Evolutionary conservation across 768 basidiomycete species (phyloP), one percentile per base, ranked within the genome.

Genomic region (Xerocomellus intermedius): DNA sequence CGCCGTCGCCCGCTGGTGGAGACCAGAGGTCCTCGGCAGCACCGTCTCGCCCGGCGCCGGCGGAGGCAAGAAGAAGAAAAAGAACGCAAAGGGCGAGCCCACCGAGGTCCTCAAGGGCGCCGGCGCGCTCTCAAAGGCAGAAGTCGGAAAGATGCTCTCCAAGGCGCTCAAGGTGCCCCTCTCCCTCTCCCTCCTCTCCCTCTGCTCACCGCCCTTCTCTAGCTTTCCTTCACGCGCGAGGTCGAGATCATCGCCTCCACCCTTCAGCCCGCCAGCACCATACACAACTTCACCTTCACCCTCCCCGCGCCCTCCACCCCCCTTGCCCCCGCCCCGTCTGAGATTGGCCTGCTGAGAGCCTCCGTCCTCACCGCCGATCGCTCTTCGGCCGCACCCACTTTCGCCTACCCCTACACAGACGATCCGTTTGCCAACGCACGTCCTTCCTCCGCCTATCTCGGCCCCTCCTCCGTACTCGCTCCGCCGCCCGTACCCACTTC

Each of bases 161-260:
- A 94, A 94, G 71, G 87, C 90, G 6, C 83, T 94, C 67, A 95
- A 96, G 82, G 91, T 90, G 55, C 54, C 71, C 63, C 35, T 37
- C 7, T 26, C 9, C 22, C 14, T 32, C 32, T 5, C n/a, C 1
- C 8, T 21, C 21, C 1, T n/a, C 45, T 19, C 13, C 4, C 45
- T 30, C 55, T 24, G 14, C 59, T 49, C 50, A 55, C 49, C 26
- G 0, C 17, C 17, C 45, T 4, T 14, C 35, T 32, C 17, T 38
- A 94, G 91, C 85, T 95, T 42, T 92, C 92, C 8, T 94, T 95
- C 71, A 85, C 91, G 35, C 88, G 89, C 50, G 94, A 96, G 69
- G 90, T 95, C 41, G 93, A 95, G 69, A 87, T 98, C 52, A 89
- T 98, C 67, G 92, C 94, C 14, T 93, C 94, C n/a, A 92, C 93